Evolutionary conservation across 108 stramenopile genomes (phyloP).

Genomic region (Nannochloropsis gaditana): DNA sequence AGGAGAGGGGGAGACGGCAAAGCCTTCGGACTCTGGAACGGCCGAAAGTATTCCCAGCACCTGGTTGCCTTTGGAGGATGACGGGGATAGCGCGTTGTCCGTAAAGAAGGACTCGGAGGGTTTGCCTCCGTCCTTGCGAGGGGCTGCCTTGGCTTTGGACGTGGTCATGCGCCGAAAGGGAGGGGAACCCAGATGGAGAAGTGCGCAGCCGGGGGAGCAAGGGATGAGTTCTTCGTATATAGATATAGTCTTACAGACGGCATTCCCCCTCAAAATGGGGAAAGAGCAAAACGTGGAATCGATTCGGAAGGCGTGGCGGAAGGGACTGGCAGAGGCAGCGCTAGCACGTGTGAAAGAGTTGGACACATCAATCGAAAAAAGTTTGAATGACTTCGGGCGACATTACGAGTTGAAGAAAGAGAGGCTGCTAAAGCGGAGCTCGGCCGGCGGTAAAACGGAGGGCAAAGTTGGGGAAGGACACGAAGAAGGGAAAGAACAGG

Average conservation of each 20-base stretch:
- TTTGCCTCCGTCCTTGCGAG: neutral
- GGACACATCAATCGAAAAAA: neutral
- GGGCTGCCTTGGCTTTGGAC: neutral
- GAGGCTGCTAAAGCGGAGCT: neutral
- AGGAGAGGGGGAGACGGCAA: no score
- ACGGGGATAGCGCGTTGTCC: no score
- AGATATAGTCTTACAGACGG: neutral
- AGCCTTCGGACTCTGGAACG: no score
- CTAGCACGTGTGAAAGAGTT: neutral
- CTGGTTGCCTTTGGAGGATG: no score
- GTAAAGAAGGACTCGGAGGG: neutral
- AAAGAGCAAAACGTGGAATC: neutral
- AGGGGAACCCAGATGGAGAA: neutral
- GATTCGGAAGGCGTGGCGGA: neutral
- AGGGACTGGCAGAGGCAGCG: constrained; percentile 2
- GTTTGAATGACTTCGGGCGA: neutral
- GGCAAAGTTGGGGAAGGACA: neutral
- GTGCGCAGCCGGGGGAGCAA: neutral
- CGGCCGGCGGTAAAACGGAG: neutral
- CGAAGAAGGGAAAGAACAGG: neutral
- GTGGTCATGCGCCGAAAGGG: neutral
- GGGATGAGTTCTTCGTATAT: neutral
- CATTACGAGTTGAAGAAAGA: neutral
- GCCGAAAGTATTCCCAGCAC: no score
- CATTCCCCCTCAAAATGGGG: neutral